Evolutionary conservation across 1,139 yeast species (phyloP), one percentile per base, ranked within the genome.

Genomic region (Taphrina betulina): DNA sequence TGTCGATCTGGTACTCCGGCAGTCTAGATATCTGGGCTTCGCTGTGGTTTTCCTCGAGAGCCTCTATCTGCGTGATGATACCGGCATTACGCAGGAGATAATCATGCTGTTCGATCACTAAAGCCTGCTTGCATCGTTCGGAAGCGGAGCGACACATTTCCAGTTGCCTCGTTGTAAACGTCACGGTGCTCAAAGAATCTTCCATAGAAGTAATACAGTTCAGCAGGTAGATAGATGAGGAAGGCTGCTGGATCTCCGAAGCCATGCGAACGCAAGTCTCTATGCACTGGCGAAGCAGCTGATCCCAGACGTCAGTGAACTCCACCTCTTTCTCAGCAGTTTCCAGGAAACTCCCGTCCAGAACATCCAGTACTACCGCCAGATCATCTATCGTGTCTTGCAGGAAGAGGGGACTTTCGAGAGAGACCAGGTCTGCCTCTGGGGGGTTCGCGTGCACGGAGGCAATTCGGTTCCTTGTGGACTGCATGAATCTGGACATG

Each of bases 331-430:
- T 64, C 19, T 58, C 57, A 0, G 60, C 63, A 1, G 66, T 63
- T 62, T 59, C 59, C 60, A 69, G 35, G 61, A 57, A 44, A 62
- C 66, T 58, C 69, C 68, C 61, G 55, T 73, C 74, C 57, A 69
- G 69, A 12, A 69, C 63, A 7, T 64, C 58, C 56, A 73, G 64
- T 10, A 73, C 64, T 2, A 65, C 62, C 52, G 67, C 66, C n/a
- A 69, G 61, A n/a, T 69, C 70, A 1, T 63, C 65, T 37, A 72
- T 62, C 1, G 69, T 66, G 10, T 67, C 68, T 14, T 59, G 58
- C 57, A 72, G 62, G 56, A 69, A 71, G 28, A 66, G 71, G 1
- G 75, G 75, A 5, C 73, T 71, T 45, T 66, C 69, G 23, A 70
- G 60, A 53, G 69, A 70, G 8, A 8, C 19, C 2, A 34, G 29